Base-by-base conservation (phyloP, 805 yeast species). In the Saturnispora hagleri region DNA sequence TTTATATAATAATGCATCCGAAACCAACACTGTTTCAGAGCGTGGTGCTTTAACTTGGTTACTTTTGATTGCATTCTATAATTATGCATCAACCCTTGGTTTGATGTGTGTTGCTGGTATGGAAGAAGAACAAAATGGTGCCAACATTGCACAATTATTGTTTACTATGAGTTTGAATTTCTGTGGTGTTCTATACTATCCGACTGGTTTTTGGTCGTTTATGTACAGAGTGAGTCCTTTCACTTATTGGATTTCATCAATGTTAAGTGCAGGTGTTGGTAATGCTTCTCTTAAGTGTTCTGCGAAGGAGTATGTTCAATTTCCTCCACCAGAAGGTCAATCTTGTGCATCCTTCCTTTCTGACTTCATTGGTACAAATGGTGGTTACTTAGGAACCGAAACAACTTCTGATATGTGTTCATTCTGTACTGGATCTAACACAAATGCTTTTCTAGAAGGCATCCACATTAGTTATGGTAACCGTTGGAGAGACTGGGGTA, bases 151-250 rank as follows among this genome's bases (percentile, higher is more conserved):
- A 1, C 69, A 77, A 36, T 60, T 84, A 59, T 61, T 81, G 55
- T 83, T 80, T 66, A 79, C 85, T 2, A 67, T 83, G 73, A 71
- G 80, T 40, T 69, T 86, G 68, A 76, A 77, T 51, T 84, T 86
- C 78, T 84, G 89, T 74, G 95, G 95, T 74, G 87, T 84, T 43
- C 70, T 86, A 69, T 80, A 77, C 15, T 70, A 78, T 24, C 76
- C 80, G 43, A 62, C 71, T 18, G 80, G 88, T n/a, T 86, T 86
- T 73, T 80, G 90, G 89, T 71, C 76, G 43, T 85, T 84, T 73
- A 81, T 85, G 88, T 85, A 84, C 73, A 73, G 89, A 63, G 76
- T 73, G 18, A 79, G 84, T 24, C 91, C 93, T 17, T 69, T 83
- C 56, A 81, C 89, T 1, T 86, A 84, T 59, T 73, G 83, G 69